These are phyloP conservation scores for Candida wancherniae DNA, from an alignment of 805 yeast genomes.

Conservation along the genomic window DNA sequence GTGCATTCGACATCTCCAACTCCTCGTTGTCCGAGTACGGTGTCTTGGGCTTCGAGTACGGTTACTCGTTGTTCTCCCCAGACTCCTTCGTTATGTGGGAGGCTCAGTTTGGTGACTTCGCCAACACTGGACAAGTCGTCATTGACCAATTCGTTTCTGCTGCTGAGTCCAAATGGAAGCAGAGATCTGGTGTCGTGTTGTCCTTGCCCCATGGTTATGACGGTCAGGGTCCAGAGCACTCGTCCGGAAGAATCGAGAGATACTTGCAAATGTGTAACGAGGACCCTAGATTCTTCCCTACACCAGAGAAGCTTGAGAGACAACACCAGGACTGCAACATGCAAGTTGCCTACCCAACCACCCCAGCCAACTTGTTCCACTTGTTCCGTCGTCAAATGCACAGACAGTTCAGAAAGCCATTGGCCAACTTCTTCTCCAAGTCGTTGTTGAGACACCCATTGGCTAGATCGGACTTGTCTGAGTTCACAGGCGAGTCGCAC, in stretches of 20 bases:
- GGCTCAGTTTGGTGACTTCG: constrained; percentile 99
- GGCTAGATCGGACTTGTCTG: constrained; percentile 79
- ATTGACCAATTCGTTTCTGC: constrained; percentile 94
- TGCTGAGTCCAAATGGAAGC: constrained; percentile 98
- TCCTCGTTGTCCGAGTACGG: constrained; percentile 98
- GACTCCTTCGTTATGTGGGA: constrained; percentile 98
- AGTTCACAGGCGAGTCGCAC: constrained; percentile 86
- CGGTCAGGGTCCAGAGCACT: constrained; percentile 99
- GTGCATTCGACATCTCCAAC: constrained; percentile 82
- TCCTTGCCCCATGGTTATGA: constrained; percentile 99
- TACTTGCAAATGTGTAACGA: constrained; percentile 93
- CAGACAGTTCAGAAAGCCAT: constrained; percentile 95
- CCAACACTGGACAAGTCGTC: constrained; percentile 98
- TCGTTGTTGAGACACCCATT: constrained; percentile 86
- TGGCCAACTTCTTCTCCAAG: constrained; percentile 85
- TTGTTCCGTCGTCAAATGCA: constrained; percentile 98
- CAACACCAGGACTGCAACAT: constrained; percentile 98
- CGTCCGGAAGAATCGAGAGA: constrained; percentile 96
- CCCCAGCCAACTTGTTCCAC: constrained; percentile 96
- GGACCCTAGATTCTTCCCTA: constrained; percentile 92
- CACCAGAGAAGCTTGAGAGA: constrained; percentile 81
- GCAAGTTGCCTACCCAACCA: constrained; percentile 97
- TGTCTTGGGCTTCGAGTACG: constrained; percentile 98
- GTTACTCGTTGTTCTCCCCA: constrained; percentile 96
- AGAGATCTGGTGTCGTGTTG: constrained; percentile 92